Conservation (phyloP, 345 rosid species). For the Lenwebbia sp. region DNA sequence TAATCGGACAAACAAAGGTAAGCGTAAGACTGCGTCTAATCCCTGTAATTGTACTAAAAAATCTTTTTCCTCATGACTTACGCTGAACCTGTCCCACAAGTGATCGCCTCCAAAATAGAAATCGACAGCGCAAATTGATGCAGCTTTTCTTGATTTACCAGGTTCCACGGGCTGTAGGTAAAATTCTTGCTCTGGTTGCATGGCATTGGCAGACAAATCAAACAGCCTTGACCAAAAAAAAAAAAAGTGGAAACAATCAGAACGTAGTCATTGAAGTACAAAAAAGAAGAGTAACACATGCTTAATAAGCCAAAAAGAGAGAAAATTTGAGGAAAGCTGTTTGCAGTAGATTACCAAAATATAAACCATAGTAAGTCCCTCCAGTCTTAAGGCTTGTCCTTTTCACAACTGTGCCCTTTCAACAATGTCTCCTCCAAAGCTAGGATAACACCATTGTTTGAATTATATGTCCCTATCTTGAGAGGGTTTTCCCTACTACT, state of each 20-base stretch:
- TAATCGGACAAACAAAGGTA: background rate
- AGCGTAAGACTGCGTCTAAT: background rate
- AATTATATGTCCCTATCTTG: background rate
- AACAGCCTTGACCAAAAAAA: slow-evolving; percentile 45
- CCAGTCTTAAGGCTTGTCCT: background rate
- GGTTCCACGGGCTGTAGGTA: slow-evolving; percentile 88
- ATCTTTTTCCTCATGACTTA: slow-evolving; percentile 30
- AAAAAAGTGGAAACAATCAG: background rate
- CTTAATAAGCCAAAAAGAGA: background rate
- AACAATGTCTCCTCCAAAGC: background rate
- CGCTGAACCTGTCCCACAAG: slow-evolving; percentile 91
- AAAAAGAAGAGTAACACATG: background rate
- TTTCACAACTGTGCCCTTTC: background rate
- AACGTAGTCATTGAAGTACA: background rate
- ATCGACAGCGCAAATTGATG: slow-evolving; percentile 74
- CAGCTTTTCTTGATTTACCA: slow-evolving; percentile 66
- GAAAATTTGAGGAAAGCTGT: background rate
- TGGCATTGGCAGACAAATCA: slow-evolving; percentile 58
- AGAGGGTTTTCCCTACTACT: background rate
- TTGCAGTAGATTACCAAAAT: background rate
- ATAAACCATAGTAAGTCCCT: background rate
- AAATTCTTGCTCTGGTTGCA: slow-evolving; percentile 92
- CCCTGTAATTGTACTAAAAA: background rate
- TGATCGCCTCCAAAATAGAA: slow-evolving; percentile 88
- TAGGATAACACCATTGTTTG: background rate